These are phyloP conservation scores for Phaeosphaeriaceae sp. DNA, from an alignment of 2,329 filamentous ascomycete species.

Conservation along the genomic window DNA sequence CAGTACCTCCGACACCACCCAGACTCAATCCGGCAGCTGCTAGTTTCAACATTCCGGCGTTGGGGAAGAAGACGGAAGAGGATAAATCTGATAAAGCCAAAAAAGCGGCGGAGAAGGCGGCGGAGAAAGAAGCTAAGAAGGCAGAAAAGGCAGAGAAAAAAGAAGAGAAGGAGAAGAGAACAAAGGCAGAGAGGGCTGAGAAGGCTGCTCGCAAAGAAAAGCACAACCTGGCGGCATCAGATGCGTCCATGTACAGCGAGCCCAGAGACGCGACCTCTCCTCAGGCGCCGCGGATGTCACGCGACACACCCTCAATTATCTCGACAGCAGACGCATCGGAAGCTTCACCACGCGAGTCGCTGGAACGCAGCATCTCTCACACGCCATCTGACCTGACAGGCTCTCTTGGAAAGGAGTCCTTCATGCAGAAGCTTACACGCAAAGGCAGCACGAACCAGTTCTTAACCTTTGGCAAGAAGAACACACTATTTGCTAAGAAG, in stretches of 20 bases:
- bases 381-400: slow-evolving; percentile 43
- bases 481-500: slow-evolving; percentile 41
- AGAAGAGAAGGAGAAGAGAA: slow-evolving; percentile 48
- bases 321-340: slow-evolving; percentile 47
- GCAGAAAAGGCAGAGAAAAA: slow-evolving; percentile 43
- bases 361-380: slow-evolving; percentile 49
- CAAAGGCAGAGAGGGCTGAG: slow-evolving; percentile 41
- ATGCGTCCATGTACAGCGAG: slow-evolving; percentile 26
- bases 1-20: slow-evolving; percentile 56
- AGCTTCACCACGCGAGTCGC: slow-evolving; percentile 47
- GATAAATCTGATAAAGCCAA: slow-evolving; percentile 43
- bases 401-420: slow-evolving; percentile 52
- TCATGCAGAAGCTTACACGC: slow-evolving; percentile 58
- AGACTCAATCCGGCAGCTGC: slow-evolving; percentile 85
- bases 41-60: slow-evolving; percentile 68
- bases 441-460: slow-evolving; percentile 57
- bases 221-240: slow-evolving; percentile 32
- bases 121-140: slow-evolving; percentile 47
- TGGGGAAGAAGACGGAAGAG: slow-evolving; percentile 41
- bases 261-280: slow-evolving; percentile 35
- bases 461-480: slow-evolving; percentile 49
- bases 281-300: slow-evolving; percentile 47
- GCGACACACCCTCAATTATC: slow-evolving; percentile 51
- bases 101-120: slow-evolving; percentile 38
- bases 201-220: slow-evolving; percentile 46